These are phyloP conservation scores for Blastomyces parvus DNA, from an alignment of 2,329 filamentous ascomycete genomes.

Conservation along the genomic window DNA sequence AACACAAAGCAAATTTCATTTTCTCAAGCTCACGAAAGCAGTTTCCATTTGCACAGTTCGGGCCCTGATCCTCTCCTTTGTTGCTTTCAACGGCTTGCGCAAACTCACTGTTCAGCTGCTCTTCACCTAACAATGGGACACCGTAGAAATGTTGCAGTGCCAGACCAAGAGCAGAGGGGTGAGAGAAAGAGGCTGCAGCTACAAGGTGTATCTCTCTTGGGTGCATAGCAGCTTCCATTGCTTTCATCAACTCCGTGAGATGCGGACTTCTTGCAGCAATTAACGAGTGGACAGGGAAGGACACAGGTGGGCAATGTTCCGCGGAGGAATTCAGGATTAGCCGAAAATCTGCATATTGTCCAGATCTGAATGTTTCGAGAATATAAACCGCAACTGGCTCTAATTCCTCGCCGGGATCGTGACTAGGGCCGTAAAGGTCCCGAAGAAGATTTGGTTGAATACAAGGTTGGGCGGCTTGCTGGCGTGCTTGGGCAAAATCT, in stretches of 20 bases:
- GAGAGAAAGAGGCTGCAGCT: constrained; percentile 19
- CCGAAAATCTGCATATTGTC: constrained; percentile 17
- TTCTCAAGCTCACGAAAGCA: constrained; percentile 11
- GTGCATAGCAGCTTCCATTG: background rate
- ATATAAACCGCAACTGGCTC: constrained; percentile 11
- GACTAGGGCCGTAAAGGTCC: background rate
- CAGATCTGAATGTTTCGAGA: constrained; percentile 13
- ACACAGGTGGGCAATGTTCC: constrained; percentile 16
- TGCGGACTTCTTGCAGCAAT: constrained; percentile 22
- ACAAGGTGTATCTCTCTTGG: constrained; percentile 14
- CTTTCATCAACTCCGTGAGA: constrained; percentile 17
- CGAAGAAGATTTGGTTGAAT: background rate
- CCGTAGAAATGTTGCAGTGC: constrained; percentile 25
- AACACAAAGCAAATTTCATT: constrained; percentile 26
- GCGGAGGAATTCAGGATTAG: constrained; percentile 19
- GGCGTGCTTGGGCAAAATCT: background rate
- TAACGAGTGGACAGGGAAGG: constrained; percentile 18
- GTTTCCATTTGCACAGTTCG: background rate
- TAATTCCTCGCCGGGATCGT: background rate
- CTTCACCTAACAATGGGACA: constrained; percentile 15
- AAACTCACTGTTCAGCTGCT: constrained; percentile 14
- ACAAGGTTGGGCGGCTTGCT: background rate
- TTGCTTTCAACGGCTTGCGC: constrained; percentile 12
- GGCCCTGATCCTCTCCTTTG: background rate
- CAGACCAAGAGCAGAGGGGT: constrained; percentile 20